Conservation (phyloP, 257 asterid species). For the Solanum boliviense region DNA sequence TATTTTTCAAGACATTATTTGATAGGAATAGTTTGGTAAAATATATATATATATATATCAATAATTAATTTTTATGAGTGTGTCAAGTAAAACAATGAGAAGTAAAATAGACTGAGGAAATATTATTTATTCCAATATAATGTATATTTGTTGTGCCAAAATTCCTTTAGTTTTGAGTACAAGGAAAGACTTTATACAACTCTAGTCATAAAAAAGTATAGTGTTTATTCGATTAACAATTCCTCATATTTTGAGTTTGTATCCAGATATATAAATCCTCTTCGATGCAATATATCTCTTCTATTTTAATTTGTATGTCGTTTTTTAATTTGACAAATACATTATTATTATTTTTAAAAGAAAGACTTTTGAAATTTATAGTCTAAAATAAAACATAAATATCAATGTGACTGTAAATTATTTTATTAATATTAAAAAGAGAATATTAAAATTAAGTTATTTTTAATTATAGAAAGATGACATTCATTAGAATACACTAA, state of each 20-base stretch:
- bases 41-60: no score
- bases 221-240: neutral
- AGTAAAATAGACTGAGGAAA: neutral
- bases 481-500: neutral
- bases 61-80: no score
- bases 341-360: no score
- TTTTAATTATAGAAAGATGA: neutral
- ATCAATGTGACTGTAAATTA: neutral
- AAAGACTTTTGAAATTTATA: no score
- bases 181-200: neutral
- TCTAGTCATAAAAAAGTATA: neutral
- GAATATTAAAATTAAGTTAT: neutral
- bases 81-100: no score
- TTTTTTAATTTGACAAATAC: neutral
- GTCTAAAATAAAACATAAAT: neutral
- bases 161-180: neutral
- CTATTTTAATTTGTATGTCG: neutral
- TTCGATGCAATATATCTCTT: neutral
- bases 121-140: neutral
- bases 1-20: no score
- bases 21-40: fast-evolving
- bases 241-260: neutral
- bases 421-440: neutral
- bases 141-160: neutral
- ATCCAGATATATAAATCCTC: neutral